Base-by-base conservation (phyloP, 2,329 filamentous ascomycete genomes). In the Cladosporium cucumerinum region DNA sequence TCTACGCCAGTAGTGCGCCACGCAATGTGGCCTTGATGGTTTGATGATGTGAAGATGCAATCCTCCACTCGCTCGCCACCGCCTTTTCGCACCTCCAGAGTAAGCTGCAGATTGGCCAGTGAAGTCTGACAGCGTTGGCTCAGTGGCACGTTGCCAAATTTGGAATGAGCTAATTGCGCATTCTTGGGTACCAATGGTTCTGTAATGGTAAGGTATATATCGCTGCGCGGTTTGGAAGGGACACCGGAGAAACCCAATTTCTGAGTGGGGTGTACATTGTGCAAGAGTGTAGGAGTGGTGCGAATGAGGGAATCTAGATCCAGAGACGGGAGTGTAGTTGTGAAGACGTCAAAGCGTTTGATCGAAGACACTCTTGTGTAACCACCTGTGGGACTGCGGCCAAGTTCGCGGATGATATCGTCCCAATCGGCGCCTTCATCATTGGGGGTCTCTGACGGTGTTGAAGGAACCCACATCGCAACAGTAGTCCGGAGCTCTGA, bases 181-280 rank as follows among this genome's bases (percentile, higher is more conserved):
- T 86, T 84, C 65, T 88, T 87, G 21, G 89, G 88, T 26, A 99
- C 81, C n/a, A 88, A 83, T 0, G 92, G 91, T 68, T 92, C 88
- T 65, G 88, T 87, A 57, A 99, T 78, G 0, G 93, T 97, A 52
- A 99, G 78, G 75, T 99, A 99, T 59, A 99, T 98, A 76, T 99
- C 96, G 12, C 93, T 97, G 71, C 96, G 85, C 18, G 90, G 84
- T 74, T 92, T 93, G 0, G 90, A 93, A 0, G 95, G 94, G 1
- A 93, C 93, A 14, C 93, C 93, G 3, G 94, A 92, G 75, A 99
- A 98, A 1, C 93, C 95, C 76, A 98, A 93, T 75, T 95, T 95
- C 72, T 84, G 89, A 0, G 93, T 96, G 76, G 90, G 90, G 65
- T 84, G 84, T 66, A 98, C 86, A 60, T 90, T 89, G 59, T 96